These are phyloP conservation scores for Conoideocrella luteorostrata DNA, from an alignment of 2,329 filamentous ascomycete genomes.

Conservation along the genomic window DNA sequence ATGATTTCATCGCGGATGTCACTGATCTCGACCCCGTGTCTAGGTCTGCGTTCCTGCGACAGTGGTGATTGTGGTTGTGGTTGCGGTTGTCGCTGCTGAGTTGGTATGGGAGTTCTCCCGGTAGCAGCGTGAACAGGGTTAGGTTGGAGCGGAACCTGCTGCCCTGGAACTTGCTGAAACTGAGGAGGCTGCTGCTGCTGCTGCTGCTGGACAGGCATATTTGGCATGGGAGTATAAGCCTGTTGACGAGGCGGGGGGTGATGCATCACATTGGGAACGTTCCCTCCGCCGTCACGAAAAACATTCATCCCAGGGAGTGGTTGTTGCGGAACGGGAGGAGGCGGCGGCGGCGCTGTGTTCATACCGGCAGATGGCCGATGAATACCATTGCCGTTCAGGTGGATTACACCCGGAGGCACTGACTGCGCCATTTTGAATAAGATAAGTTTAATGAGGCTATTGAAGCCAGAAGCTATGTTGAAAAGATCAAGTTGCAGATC, in stretches of 20 bases:
- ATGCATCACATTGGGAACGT: background rate
- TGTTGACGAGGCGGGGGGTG: background rate
- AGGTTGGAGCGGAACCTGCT: background rate
- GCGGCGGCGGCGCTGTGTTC: conserved; percentile 2
- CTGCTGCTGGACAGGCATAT: no score
- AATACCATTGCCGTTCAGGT: background rate
- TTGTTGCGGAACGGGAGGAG: conserved; percentile 2
- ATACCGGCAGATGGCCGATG: conserved; percentile 2
- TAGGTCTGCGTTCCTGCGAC: conserved; percentile 11
- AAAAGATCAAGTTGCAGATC: background rate
- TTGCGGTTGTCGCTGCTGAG: background rate
- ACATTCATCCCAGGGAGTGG: background rate
- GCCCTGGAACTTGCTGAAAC: background rate
- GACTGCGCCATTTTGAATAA: conserved; percentile 3
- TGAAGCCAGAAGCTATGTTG: no score
- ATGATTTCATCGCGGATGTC: conserved; percentile 32
- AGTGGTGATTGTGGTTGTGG: background rate
- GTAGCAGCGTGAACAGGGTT: background rate
- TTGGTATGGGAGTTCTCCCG: background rate
- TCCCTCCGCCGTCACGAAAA: background rate
- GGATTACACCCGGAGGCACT: conserved; percentile 2
- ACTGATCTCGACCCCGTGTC: conserved; percentile 17
- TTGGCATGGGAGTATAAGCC: no score
- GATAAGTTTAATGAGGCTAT: background rate
- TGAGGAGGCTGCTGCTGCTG: background rate